A percentile compares a stretch with the other conserved stretches of the same genome.
Conservation (phyloP, 129 eudicot species). For the Artemisia annua region DNA sequence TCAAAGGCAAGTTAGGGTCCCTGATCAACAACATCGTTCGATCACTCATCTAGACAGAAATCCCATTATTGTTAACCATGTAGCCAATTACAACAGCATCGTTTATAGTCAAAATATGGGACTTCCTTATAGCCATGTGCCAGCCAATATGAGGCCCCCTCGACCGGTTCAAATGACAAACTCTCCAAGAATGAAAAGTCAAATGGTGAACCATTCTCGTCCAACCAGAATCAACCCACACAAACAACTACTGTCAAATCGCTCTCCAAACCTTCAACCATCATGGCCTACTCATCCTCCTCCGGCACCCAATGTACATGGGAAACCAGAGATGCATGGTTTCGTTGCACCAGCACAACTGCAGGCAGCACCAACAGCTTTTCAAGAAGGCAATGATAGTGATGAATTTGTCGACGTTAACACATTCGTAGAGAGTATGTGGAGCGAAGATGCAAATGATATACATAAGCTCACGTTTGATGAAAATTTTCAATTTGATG, state of each 20-base stretch:
- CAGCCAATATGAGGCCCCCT: not conserved
- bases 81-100: no score
- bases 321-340: not conserved
- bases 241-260: not conserved
- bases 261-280: not conserved
- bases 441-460: not conserved
- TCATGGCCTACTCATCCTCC: not conserved
- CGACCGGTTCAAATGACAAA: not conserved
- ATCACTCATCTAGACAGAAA: no score
- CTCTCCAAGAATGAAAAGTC: not conserved
- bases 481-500: not conserved
- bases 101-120: not conserved
- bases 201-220: constrained; percentile 3
- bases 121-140: not conserved
- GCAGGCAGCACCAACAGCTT: not conserved
- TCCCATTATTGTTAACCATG: no score
- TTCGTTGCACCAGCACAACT: not conserved
- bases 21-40: no score
- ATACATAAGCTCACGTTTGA: not conserved
- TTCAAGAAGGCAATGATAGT: constrained; percentile 6
- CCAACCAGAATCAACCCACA: not conserved
- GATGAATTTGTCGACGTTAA: not conserved
- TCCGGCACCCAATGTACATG: not conserved
- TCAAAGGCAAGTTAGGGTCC: no score
- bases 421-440: not conserved